Evolutionary conservation across 441 rosid genomes (phyloP).

Genomic region (Omphalea diandra): DNA sequence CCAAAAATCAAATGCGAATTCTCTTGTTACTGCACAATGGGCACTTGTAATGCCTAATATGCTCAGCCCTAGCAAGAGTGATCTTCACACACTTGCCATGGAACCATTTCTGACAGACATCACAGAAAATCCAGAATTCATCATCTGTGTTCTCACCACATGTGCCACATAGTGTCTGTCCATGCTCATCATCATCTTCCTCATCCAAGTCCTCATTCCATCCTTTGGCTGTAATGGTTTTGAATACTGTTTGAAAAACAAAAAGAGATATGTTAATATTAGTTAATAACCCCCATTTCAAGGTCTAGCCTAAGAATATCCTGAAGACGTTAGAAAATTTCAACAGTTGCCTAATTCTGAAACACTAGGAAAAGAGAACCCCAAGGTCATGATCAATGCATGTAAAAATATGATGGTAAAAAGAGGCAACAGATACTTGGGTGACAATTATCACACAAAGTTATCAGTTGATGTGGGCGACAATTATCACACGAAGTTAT

Average conservation of each 20-base stretch:
- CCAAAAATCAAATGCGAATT: conserved; percentile 45
- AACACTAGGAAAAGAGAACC: not conserved
- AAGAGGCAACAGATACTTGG: no score
- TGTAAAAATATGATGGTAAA: not conserved
- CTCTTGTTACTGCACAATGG: conserved; percentile 88
- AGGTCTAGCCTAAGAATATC: not conserved
- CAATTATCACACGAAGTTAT: no score
- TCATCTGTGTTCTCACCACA: conserved; percentile 63
- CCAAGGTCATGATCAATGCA: not conserved
- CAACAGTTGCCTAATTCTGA: not conserved
- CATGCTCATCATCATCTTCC: conserved; percentile 69
- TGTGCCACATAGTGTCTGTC: conserved; percentile 69
- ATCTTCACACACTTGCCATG: conserved; percentile 87
- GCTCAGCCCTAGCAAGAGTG: conserved; percentile 92
- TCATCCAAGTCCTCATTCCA: conserved; percentile 55
- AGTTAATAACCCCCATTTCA: no score
- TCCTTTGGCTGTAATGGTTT: conserved; percentile 38
- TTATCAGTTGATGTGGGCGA: no score
- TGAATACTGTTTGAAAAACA: conserved; percentile 19
- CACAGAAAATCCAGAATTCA: conserved; percentile 77
- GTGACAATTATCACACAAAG: no score
- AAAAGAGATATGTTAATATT: not conserved
- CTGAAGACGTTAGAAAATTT: not conserved
- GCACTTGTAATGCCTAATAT: conserved; percentile 84
- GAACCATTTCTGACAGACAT: conserved; percentile 70